Conservation (phyloP, 2,329 filamentous ascomycete genomes). For the Sclerotinia minor region DNA sequence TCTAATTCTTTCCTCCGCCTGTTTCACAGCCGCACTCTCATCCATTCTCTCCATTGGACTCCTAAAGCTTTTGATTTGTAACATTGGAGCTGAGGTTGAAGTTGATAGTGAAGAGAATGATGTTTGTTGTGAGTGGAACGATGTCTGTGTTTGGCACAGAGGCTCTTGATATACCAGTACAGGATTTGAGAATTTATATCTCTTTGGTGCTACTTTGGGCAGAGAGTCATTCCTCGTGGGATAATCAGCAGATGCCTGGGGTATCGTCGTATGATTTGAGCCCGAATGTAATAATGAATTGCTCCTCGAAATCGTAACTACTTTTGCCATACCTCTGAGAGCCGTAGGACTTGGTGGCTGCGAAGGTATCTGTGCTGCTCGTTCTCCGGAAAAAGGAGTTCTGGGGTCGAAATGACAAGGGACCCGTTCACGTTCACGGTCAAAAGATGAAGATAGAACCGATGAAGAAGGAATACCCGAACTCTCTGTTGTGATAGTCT, state of each 20-base stretch:
- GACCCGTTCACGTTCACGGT: background rate
- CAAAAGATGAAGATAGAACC: conserved; percentile 5
- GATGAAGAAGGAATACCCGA: conserved; percentile 15
- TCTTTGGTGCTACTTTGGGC: background rate
- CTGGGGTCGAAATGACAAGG: background rate
- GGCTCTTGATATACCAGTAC: background rate
- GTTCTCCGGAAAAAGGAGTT: background rate
- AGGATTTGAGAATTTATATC: background rate
- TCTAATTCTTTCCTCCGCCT: conserved; percentile 21
- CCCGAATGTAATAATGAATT: background rate
- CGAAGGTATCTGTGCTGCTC: background rate
- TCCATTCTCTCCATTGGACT: conserved; percentile 13
- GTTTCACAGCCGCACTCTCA: conserved; percentile 10
- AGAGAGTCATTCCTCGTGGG: background rate
- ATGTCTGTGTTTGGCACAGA: background rate
- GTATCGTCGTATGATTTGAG: background rate
- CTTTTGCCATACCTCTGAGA: conserved; percentile 3
- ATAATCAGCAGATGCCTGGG: background rate
- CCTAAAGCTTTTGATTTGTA: background rate
- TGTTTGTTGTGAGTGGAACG: background rate
- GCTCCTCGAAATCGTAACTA: conserved; percentile 1
- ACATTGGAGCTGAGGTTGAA: background rate
- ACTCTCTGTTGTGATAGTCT: conserved; percentile 11
- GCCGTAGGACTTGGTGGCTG: background rate
- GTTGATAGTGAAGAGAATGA: background rate